Conservation (phyloP, 2,329 filamentous ascomycete genomes). For the Epichloe gansuensis region DNA sequence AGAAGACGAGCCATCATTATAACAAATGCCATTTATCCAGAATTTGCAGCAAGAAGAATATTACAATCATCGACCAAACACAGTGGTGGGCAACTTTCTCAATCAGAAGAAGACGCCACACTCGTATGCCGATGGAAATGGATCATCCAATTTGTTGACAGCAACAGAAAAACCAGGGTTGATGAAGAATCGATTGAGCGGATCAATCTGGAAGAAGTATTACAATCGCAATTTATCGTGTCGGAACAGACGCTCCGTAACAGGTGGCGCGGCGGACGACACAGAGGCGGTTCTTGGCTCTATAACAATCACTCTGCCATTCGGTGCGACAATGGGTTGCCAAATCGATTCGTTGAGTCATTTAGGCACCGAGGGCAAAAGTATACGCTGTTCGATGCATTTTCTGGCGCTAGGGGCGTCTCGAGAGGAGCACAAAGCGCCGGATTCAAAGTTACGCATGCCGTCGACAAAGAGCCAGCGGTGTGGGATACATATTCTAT, state of each 20-base stretch:
- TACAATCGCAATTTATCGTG: conserved; percentile 16
- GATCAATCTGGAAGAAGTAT: conserved; percentile 19
- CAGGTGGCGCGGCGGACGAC: conserved; percentile 18
- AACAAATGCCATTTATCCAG: conserved; percentile 43
- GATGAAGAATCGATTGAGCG: conserved; percentile 26
- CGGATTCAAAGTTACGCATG: conserved; percentile 47
- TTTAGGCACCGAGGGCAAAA: conserved; percentile 22
- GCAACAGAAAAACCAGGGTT: conserved; percentile 13
- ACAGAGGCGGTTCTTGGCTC: conserved; percentile 21
- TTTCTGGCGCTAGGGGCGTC: conserved; percentile 61
- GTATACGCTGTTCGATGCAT: conserved; percentile 61
- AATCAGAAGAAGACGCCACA: neutral
- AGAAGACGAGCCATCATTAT: conserved; percentile 31
- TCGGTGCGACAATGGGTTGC: neutral
- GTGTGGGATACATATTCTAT: conserved; percentile 45
- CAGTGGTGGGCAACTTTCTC: conserved; percentile 13
- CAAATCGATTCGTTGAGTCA: neutral
- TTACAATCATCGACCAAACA: conserved; percentile 1
- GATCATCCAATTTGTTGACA: conserved; percentile 14
- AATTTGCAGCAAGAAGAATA: conserved; percentile 16
- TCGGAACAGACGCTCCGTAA: conserved; percentile 21
- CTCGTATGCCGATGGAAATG: conserved; percentile 42
- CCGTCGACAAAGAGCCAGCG: conserved; percentile 47
- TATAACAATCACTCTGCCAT: neutral
- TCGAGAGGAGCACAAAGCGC: conserved; percentile 48